A percentile compares a stretch with the other conserved stretches of the same genome.
Conservation (phyloP, 1,139 yeast genomes). For the Hyphopichia wangnamkhiaoensis region DNA sequence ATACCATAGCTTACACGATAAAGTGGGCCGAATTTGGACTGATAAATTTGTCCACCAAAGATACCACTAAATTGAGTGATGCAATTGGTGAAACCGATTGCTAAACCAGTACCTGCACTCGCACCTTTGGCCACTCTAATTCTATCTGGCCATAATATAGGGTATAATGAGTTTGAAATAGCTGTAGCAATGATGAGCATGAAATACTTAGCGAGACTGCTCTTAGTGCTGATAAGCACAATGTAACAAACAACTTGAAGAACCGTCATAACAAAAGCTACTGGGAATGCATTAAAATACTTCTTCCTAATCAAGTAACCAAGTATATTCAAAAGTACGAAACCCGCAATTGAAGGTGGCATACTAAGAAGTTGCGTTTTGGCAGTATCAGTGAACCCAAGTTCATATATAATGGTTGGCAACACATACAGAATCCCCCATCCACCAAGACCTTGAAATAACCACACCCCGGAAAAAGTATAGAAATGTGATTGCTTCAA, state of each 20-base stretch:
- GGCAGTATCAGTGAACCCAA: conserved; percentile 23
- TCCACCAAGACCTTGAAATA: conserved; percentile 25
- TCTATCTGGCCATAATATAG: conserved; percentile 19
- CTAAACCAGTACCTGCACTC: conserved; percentile 14
- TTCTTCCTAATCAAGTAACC: conserved; percentile 12
- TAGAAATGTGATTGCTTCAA: conserved; percentile 16
- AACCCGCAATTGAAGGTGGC: conserved; percentile 18
- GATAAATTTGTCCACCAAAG: conserved; percentile 16
- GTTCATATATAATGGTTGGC: conserved; percentile 22
- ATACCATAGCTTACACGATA: conserved; percentile 14
- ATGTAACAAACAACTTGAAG: conserved; percentile 15
- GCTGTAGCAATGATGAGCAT: conserved; percentile 17
- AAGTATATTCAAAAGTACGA: conserved; percentile 12
- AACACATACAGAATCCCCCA: conserved; percentile 25
- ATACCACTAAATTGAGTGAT: conserved; percentile 15
- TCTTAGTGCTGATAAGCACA: conserved; percentile 11
- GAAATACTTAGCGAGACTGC: conserved; percentile 11
- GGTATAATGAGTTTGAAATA: conserved; percentile 15
- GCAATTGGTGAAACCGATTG: conserved; percentile 17
- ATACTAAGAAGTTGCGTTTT: conserved; percentile 16
- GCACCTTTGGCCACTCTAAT: conserved; percentile 16
- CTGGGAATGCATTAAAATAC: conserved; percentile 13
- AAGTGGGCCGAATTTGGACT: conserved; percentile 17
- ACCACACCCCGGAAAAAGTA: conserved; percentile 17
- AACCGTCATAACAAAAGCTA: conserved; percentile 13